These are phyloP conservation scores for Mycena sp. DNA, from an alignment of 1,284 basidiomycete genomes.

Conservation along the genomic window DNA sequence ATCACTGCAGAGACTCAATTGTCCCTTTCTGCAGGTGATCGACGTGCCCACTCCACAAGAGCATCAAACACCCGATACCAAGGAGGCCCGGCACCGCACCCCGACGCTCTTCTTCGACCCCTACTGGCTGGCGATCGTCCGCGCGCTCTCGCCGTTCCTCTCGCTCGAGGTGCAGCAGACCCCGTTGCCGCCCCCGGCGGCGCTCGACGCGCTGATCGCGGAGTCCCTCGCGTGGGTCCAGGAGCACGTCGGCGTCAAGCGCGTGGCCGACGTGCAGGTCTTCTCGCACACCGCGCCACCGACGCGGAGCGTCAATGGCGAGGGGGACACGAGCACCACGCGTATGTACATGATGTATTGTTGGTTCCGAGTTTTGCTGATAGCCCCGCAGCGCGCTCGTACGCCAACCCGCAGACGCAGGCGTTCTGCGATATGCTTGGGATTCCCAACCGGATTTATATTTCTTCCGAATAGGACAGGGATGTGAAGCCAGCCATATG, in stretches of 20 bases:
- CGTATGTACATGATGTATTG: slow-evolving; percentile 3
- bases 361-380: neutral
- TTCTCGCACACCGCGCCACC: slow-evolving; percentile 22
- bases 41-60: slow-evolving; percentile 56
- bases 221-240: slow-evolving; percentile 18
- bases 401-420: slow-evolving; percentile 91
- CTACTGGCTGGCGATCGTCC: slow-evolving; percentile 93
- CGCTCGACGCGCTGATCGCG: neutral
- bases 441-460: slow-evolving; percentile 67
- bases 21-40: slow-evolving; percentile 66
- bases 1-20: slow-evolving; percentile 9
- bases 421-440: slow-evolving; percentile 85
- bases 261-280: slow-evolving; percentile 23
- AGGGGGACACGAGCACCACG: slow-evolving; percentile 9
- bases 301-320: slow-evolving; percentile 8
- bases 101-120: slow-evolving; percentile 72
- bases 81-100: slow-evolving; percentile 5
- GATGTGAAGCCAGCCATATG: too few relatives aligned
- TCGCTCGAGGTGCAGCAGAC: slow-evolving; percentile 48
- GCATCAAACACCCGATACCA: neutral
- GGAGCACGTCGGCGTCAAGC: slow-evolving; percentile 11
- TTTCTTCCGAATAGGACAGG: too few relatives aligned
- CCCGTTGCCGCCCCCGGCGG: neutral
- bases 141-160: slow-evolving; percentile 85
- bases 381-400: slow-evolving; percentile 67